These are phyloP conservation scores for Exserohilum rostratum DNA, from an alignment of 2,329 filamentous ascomycete species.

Conservation along the genomic window DNA sequence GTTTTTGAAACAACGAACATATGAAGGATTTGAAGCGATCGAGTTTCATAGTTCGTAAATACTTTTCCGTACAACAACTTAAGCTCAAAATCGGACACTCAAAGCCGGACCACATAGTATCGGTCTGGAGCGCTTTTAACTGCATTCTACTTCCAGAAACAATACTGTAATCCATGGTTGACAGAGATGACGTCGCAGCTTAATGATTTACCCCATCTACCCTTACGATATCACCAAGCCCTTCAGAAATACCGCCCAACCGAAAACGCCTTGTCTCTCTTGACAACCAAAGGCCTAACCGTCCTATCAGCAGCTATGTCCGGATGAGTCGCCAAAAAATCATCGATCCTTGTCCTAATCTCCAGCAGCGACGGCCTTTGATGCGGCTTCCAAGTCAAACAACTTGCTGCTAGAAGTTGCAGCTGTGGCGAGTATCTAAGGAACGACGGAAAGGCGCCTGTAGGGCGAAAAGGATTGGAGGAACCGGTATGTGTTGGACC, in stretches of 20 bases:
- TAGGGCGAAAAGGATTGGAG: neutral
- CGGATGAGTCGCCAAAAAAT: neutral
- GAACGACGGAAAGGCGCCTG: neutral
- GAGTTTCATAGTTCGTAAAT: no score
- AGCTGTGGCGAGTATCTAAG: neutral
- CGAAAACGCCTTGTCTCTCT: neutral
- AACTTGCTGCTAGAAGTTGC: neutral
- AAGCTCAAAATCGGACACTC: no score
- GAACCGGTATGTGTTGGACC: neutral
- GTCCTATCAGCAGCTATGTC: neutral
- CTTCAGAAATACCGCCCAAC: neutral
- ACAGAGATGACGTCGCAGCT: no score
- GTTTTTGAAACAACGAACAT: no score
- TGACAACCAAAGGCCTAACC: neutral
- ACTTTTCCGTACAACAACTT: no score
- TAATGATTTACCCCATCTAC: no score
- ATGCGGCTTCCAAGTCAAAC: neutral
- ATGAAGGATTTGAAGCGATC: no score
- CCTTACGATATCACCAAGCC: no score
- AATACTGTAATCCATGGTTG: no score
- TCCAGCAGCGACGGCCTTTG: neutral
- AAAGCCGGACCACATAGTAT: no score
- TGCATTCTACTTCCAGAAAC: no score
- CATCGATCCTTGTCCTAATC: neutral
- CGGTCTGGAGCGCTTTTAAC: no score